Evolutionary conservation across 2,329 filamentous ascomycete genomes (phyloP).

Genomic region (Bisporella sp.): DNA sequence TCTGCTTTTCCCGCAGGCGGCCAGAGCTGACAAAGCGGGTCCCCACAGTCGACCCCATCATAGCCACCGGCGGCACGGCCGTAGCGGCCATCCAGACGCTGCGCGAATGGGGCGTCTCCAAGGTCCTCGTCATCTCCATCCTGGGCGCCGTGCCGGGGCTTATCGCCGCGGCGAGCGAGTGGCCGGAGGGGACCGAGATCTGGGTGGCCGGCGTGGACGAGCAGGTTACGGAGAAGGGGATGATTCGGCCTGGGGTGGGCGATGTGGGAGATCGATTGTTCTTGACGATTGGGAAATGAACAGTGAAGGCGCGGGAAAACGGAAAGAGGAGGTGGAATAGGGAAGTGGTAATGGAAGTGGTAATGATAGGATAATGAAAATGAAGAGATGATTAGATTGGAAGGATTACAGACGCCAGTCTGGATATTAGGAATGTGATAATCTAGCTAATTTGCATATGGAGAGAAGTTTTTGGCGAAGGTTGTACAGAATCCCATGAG

Average conservation of each 20-base stretch:
- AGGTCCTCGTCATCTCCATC: constrained; percentile 69
- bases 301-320: not conserved
- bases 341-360: too few species aligned
- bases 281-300: constrained; percentile 75
- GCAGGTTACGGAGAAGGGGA: constrained; percentile 68
- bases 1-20: constrained; percentile 59
- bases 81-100: constrained; percentile 85
- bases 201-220: constrained; percentile 78
- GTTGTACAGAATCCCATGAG: too few species aligned
- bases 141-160: constrained; percentile 70
- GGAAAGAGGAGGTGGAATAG: too few species aligned
- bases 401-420: too few species aligned
- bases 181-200: constrained; percentile 70
- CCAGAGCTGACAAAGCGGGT: constrained; percentile 32
- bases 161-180: constrained; percentile 63
- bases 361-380: too few species aligned
- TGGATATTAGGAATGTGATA: too few species aligned
- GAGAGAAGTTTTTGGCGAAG: too few species aligned
- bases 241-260: constrained; percentile 85
- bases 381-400: too few species aligned
- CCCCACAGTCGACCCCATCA: constrained; percentile 70
- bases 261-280: constrained; percentile 90
- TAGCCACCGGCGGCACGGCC: constrained; percentile 87
- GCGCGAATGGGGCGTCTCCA: constrained; percentile 83
- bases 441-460: too few species aligned